Percentiles rank a stretch among this genome's conserved stretches.
phyloP scores from a whole-genome alignment of 495 filamentous ascomycete genomes.

The Penicillium coprophilum region DNA sequence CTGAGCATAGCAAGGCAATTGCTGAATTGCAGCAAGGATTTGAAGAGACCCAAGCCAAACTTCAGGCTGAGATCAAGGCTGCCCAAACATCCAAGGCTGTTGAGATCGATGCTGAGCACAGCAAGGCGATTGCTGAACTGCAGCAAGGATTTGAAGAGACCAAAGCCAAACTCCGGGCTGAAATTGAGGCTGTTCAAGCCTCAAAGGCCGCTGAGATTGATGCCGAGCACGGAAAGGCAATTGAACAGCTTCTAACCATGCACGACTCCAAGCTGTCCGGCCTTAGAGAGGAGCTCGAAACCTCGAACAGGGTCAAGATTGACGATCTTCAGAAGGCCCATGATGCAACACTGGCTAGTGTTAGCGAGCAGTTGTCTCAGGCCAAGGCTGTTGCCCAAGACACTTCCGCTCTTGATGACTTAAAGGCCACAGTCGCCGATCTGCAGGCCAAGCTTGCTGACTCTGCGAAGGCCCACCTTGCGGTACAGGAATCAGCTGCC shows the following conservation, averaged over 20 bases:
- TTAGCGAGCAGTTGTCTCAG: constrained; percentile 35
- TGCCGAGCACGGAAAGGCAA: constrained; percentile 44
- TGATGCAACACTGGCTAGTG: constrained; percentile 32
- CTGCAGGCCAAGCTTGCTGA: constrained; percentile 40
- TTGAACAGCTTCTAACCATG: constrained; percentile 48
- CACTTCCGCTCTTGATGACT: constrained; percentile 36
- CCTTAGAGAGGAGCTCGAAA: constrained; percentile 39
- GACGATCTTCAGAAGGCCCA: constrained; percentile 43
- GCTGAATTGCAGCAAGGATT: too few relatives aligned
- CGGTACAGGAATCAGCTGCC: constrained; percentile 30
- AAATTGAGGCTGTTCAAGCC: constrained; percentile 32
- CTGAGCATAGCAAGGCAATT: constrained; percentile 45
- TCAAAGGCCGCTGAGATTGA: constrained; percentile 42
- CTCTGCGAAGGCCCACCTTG: constrained; percentile 31
- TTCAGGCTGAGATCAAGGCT: constrained; percentile 38
- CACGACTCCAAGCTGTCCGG: constrained; percentile 42
- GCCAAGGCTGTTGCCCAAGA: constrained; percentile 42
- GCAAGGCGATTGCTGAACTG: constrained; percentile 30
- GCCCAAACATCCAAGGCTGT: constrained; percentile 30
- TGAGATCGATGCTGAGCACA: constrained; percentile 23
- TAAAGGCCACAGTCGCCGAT: constrained; percentile 39
- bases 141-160: constrained; percentile 38
- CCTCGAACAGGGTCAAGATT: constrained; percentile 38
- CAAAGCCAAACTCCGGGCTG: constrained; percentile 34
- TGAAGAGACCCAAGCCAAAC: constrained; percentile 30